Percentiles rank a stretch among this genome's conserved stretches.
Conservation (phyloP, 345 rosid species). For the Crucihimalaya himalaica region DNA sequence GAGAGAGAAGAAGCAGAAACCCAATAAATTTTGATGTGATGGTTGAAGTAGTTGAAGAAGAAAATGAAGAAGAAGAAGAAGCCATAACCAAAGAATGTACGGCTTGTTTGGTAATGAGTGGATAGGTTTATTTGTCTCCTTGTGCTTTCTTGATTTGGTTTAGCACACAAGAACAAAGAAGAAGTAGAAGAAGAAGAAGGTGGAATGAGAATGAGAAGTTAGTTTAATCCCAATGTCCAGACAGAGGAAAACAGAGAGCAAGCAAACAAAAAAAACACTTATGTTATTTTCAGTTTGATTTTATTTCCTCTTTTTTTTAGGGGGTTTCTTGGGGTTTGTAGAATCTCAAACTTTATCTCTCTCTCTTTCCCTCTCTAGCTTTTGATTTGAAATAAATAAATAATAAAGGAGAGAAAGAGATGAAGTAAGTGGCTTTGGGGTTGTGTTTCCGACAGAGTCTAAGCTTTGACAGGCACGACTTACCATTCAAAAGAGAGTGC, state of each 20-base stretch:
- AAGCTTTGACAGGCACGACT: conserved; percentile 44
- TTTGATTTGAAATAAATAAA: conserved; percentile 10
- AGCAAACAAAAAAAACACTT: conserved; percentile 38
- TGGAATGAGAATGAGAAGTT: conserved; percentile 34
- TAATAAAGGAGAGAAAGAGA: conserved; percentile 3
- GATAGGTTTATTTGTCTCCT: conserved; percentile 39
- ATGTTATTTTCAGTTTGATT: conserved; percentile 29
- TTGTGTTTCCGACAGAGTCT: conserved; percentile 41
- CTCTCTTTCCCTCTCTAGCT: conserved; percentile 17
- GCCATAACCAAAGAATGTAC: conserved; percentile 61
- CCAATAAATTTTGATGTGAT: conserved; percentile 52
- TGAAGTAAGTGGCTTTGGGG: conserved; percentile 42
- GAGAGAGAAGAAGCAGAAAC: conserved; percentile 52
- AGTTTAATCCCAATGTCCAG: conserved; percentile 40
- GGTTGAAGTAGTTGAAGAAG: conserved; percentile 24
- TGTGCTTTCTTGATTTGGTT: conserved; percentile 28
- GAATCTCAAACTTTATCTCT: conserved; percentile 30
- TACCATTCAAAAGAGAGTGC: conserved; percentile 40
- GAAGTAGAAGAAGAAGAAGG: conserved; percentile 34
- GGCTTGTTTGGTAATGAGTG: conserved; percentile 38
- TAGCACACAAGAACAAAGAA: conserved; percentile 35
- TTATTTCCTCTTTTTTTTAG: conserved; percentile 12
- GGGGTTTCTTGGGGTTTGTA: conserved; percentile 41
- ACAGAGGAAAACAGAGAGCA: conserved; percentile 43
- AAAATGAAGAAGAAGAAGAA: conserved; percentile 41